Evolutionary conservation across 345 rosid species (phyloP).

Genomic region (Bruguiera parviflora): DNA sequence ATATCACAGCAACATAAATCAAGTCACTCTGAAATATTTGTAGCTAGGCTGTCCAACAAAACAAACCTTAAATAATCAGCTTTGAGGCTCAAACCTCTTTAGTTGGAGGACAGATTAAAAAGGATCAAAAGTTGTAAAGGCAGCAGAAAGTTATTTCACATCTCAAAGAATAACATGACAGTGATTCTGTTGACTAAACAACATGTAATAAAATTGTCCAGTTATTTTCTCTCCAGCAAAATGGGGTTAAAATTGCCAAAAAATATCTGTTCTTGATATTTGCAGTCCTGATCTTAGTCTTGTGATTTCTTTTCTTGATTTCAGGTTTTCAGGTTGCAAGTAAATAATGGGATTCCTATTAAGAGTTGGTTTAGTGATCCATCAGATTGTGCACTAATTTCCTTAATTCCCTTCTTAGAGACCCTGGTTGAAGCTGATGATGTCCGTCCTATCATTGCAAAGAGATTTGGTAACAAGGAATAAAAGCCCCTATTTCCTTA

Average conservation of each 20-base stretch:
- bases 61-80: too few relatives aligned
- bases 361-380: constrained; percentile 96
- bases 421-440: constrained; percentile 76
- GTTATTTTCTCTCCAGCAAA: neutral
- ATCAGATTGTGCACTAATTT: constrained; percentile 69
- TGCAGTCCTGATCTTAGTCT: constrained; percentile 14
- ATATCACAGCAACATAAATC: too few relatives aligned
- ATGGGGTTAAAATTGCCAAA: neutral
- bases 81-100: too few relatives aligned
- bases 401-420: constrained; percentile 92
- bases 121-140: neutral
- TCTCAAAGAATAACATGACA: too few relatives aligned
- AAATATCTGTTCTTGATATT: neutral
- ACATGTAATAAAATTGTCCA: neutral
- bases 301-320: constrained; percentile 25
- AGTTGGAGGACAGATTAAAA: too few relatives aligned
- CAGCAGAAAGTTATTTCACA: neutral
- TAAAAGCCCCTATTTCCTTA: constrained; percentile 35
- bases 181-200: too few relatives aligned
- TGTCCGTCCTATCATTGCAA: constrained; percentile 87
- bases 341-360: constrained; percentile 93
- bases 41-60: too few relatives aligned
- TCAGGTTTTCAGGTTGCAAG: constrained; percentile 92
- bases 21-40: too few relatives aligned
- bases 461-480: constrained; percentile 74